A percentile compares a stretch with the other conserved stretches of the same genome.
phyloP scores from a whole-genome alignment of 371 early-diverging fungal genomes.

The Umbelopsis sp. region DNA sequence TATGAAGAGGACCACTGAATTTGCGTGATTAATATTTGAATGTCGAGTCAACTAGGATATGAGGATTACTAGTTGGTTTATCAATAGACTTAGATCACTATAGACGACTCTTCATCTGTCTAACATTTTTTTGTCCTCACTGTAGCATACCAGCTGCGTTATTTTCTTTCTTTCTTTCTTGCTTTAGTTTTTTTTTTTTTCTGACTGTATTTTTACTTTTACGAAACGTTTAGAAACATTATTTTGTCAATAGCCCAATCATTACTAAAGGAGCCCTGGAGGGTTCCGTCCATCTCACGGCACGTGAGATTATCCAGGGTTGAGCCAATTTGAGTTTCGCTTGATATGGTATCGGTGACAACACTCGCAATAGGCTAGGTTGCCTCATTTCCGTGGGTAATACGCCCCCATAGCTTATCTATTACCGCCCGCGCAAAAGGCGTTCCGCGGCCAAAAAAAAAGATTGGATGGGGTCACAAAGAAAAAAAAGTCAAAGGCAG shows the following conservation, averaged over 20 bases:
- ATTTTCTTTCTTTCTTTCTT: neutral
- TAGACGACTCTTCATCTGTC: neutral
- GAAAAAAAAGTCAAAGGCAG: too few species aligned
- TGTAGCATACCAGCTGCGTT: neutral
- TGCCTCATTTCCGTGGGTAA: too few species aligned
- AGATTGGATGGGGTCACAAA: too few species aligned
- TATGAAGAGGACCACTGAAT: constrained; percentile 22
- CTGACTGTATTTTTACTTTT: neutral
- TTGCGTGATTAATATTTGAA: neutral
- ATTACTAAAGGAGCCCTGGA: neutral
- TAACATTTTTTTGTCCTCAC: neutral
- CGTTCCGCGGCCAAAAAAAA: too few species aligned
- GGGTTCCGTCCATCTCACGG: neutral
- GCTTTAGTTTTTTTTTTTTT: neutral
- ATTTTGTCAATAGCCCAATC: neutral
- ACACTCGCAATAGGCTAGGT: too few species aligned
- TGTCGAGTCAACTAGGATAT: neutral
- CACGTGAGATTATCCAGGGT: too few species aligned
- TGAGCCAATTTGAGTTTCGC: too few species aligned
- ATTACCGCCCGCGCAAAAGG: too few species aligned
- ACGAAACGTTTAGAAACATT: neutral
- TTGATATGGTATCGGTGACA: too few species aligned
- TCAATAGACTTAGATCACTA: neutral
- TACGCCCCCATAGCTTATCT: too few species aligned
- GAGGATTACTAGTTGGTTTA: neutral